Conservation (phyloP, 495 filamentous ascomycete species). For the Haplographium delicatum region DNA sequence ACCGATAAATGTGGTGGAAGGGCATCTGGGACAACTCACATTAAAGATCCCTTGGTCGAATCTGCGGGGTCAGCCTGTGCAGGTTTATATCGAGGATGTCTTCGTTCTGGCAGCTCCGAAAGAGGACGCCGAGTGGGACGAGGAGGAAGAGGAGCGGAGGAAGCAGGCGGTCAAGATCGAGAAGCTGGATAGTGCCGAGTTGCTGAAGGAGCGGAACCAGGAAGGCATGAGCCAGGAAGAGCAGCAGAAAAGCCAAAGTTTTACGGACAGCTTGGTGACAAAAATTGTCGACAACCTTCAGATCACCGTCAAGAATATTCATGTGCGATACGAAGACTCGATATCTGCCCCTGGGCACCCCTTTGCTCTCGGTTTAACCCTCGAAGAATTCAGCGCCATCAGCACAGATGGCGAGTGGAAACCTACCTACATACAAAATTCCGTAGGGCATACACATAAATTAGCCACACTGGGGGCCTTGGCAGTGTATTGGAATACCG, state of each 20-base stretch:
- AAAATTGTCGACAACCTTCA: constrained; percentile 98
- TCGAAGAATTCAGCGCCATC: constrained; percentile 92
- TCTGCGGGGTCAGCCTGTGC: constrained; percentile 85
- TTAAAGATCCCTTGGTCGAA: constrained; percentile 96
- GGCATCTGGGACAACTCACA: constrained; percentile 85
- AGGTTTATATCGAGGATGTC: constrained; percentile 93
- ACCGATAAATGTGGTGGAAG: constrained; percentile 92
- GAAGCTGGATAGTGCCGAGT: constrained; percentile 90
- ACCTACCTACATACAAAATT: constrained; percentile 88
- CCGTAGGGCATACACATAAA: constrained; percentile 79
- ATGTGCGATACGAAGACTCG: constrained; percentile 96
- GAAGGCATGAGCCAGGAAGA: constrained; percentile 93
- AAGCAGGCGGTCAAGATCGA: constrained; percentile 91
- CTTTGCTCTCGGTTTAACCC: constrained; percentile 83
- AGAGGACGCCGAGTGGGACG: constrained; percentile 87
- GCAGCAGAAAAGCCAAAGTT: constrained; percentile 92
- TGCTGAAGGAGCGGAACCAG: constrained; percentile 83
- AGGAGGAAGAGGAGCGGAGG: constrained; percentile 81
- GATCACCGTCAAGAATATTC: constrained; percentile 95
- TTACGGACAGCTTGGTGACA: constrained; percentile 87
- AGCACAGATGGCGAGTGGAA: constrained; percentile 92
- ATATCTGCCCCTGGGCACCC: constrained; percentile 92
- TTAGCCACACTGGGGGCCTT: constrained; percentile 80
- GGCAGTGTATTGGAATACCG: constrained; percentile 96
- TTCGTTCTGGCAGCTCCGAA: constrained; percentile 90